Evolutionary conservation across 208 protist genomes (phyloP).

Genomic region (Trypanosoma grayi): DNA sequence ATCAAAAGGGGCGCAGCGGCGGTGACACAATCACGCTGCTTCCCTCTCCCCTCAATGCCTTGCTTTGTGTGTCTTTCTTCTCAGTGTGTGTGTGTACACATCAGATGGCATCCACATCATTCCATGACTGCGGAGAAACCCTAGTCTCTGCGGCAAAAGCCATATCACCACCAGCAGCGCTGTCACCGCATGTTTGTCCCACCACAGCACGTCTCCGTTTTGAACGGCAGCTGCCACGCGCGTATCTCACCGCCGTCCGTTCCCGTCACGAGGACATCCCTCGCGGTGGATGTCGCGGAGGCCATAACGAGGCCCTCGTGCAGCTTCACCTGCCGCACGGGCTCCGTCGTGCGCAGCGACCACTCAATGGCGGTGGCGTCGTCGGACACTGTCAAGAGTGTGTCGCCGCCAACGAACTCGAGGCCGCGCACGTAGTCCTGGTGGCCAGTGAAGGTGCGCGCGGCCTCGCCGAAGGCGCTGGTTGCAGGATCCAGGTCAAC

Average conservation of each 20-base stretch:
- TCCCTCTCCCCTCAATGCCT: no score
- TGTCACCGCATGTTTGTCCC: no score
- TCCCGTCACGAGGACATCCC: conserved; percentile 62
- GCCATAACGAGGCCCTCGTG: conserved; percentile 84
- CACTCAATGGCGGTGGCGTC: conserved; percentile 83
- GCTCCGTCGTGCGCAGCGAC: conserved; percentile 33
- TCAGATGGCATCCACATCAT: no score
- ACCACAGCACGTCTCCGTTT: conserved; percentile 37
- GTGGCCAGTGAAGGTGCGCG: conserved; percentile 56
- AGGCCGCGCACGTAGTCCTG: conserved; percentile 82
- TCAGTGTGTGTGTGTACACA: no score
- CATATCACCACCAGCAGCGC: no score
- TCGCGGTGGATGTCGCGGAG: conserved; percentile 38
- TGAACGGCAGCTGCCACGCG: conserved; percentile 67
- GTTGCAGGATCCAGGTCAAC: conserved; percentile 42
- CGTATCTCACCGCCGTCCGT: conserved; percentile 74
- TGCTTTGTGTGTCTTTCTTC: no score
- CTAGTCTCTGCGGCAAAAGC: no score
- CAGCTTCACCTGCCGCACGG: conserved; percentile 67
- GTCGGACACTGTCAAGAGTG: conserved; percentile 78
- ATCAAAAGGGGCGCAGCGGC: no score
- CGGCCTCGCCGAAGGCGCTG: conserved; percentile 46
- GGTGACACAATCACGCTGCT: no score
- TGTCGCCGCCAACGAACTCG: conserved; percentile 51
- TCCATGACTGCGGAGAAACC: no score